Conservation (phyloP, 73 alveolate species). For the Tetrahymena elliotti region DNA sequence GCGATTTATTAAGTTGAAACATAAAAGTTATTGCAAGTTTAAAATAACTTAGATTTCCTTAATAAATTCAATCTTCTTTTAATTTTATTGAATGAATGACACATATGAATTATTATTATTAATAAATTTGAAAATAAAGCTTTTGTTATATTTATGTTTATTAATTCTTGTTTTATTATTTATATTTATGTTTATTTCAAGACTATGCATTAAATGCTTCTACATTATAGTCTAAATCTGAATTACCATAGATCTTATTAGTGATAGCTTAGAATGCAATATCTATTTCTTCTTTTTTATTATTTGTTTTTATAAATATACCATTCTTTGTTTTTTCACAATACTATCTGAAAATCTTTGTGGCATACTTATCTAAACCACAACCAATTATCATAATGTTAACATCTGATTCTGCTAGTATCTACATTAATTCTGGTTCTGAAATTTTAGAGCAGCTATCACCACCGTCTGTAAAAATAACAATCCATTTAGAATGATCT, state of each 20-base stretch:
- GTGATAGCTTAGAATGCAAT: neutral
- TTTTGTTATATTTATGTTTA: neutral
- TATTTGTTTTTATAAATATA: neutral
- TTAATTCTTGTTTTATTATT: neutral
- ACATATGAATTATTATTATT: no score
- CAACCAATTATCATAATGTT: neutral
- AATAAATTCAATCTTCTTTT: no score
- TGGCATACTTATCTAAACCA: neutral
- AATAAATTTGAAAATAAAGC: no score
- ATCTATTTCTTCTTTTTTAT: neutral
- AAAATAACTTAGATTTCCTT: no score
- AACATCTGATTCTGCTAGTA: neutral
- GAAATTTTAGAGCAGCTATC: neutral
- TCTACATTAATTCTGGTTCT: neutral
- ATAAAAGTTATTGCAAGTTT: no score
- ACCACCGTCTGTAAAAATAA: neutral
- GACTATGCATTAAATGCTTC: neutral
- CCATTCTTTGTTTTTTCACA: neutral
- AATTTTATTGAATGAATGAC: no score
- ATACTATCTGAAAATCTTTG: neutral
- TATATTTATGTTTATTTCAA: neutral
- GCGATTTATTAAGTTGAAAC: no score
- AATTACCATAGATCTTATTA: neutral
- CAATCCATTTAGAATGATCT: neutral
- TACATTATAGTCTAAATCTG: neutral